A percentile compares a stretch with the other conserved stretches of the same genome.
Evolutionary conservation across 306 rosid genomes (phyloP).

Genomic region (Cicer yamashitae): DNA sequence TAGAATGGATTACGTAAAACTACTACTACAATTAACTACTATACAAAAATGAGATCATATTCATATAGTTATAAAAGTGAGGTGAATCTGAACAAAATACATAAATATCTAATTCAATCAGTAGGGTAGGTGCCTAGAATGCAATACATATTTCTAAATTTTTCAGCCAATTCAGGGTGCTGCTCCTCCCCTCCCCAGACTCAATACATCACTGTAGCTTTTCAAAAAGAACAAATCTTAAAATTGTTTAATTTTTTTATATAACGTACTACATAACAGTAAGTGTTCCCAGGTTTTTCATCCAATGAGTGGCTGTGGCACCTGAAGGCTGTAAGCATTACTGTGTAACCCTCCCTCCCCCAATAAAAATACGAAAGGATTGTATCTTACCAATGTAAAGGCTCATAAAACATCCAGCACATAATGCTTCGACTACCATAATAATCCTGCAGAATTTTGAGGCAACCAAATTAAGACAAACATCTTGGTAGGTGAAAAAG

Average conservation of each 20-base stretch:
- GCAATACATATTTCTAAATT: slow-evolving; percentile 21
- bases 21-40: not conserved
- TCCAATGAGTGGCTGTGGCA: slow-evolving; percentile 1
- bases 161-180: slow-evolving; percentile 18
- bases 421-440: slow-evolving; percentile 86
- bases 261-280: slow-evolving; percentile 5
- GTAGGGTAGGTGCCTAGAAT: slow-evolving; percentile 10
- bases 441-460: slow-evolving; percentile 75
- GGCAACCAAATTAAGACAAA: slow-evolving; percentile 37
- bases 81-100: slow-evolving; percentile 30
- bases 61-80: slow-evolving; percentile 19
- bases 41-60: not conserved
- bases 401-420: slow-evolving; percentile 86
- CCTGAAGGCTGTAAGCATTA: slow-evolving; percentile 10
- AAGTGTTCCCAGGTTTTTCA: slow-evolving; percentile 15
- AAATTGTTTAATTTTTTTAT: not conserved
- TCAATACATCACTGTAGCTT: not conserved
- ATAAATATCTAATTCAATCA: slow-evolving; percentile 11
- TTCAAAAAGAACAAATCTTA: not conserved
- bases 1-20: slow-evolving; percentile 33
- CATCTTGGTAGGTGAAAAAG: slow-evolving; percentile 13
- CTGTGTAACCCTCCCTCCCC: not conserved
- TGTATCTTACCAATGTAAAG: slow-evolving; percentile 73
- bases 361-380: not conserved
- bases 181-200: not conserved